phyloP scores from a whole-genome alignment of 1,284 basidiomycete species.

The Tylopilus orsonianus region DNA sequence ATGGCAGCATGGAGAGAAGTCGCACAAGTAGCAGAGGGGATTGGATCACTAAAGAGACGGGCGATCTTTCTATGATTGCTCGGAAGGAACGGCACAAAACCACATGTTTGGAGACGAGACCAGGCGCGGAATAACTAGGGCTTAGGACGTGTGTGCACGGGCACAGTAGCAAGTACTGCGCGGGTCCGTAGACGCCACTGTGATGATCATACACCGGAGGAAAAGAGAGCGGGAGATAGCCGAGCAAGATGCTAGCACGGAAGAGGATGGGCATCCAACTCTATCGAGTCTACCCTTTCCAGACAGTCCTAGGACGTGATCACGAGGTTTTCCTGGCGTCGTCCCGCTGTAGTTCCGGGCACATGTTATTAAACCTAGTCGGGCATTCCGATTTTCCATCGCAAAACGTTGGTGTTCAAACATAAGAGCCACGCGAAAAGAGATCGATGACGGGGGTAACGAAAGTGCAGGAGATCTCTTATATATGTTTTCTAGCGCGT shows the following conservation, averaged over 20 bases:
- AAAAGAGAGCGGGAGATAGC: neutral
- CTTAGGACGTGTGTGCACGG: neutral
- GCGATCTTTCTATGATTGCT: slow-evolving; percentile 17
- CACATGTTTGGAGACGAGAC: slow-evolving; percentile 6
- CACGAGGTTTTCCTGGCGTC: slow-evolving; percentile 3
- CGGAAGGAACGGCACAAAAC: neutral
- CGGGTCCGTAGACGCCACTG: too few species aligned
- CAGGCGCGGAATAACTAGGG: slow-evolving; percentile 6
- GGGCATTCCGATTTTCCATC: too few species aligned
- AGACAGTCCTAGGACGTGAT: neutral
- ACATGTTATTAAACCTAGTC: too few species aligned
- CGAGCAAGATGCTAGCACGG: neutral
- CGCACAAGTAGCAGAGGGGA: neutral
- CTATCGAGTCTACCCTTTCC: neutral
- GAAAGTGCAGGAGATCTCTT: too few species aligned
- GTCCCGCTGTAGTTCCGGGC: slow-evolving; percentile 4
- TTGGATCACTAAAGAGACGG: neutral
- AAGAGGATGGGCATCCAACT: neutral
- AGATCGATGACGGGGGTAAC: too few species aligned
- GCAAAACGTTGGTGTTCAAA: neutral
- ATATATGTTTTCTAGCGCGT: too few species aligned
- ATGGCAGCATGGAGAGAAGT: slow-evolving; percentile 39
- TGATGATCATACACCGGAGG: neutral
- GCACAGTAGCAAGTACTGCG: neutral
- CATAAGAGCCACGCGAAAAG: too few species aligned